These are phyloP conservation scores for Parasarocladium wereldwijsianum DNA, from an alignment of 2,329 filamentous ascomycete species.

Conservation along the genomic window DNA sequence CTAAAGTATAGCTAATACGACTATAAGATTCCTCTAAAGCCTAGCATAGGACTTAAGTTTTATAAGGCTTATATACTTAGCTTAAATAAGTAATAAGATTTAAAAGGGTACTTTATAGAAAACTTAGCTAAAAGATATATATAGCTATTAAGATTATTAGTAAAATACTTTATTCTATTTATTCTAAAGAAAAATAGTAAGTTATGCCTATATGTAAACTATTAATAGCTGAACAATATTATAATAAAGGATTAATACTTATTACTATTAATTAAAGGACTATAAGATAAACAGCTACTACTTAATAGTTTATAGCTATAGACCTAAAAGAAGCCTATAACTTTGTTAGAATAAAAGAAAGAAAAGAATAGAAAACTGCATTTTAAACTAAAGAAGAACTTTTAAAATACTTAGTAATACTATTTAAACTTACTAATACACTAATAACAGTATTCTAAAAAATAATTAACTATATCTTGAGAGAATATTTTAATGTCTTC, in stretches of 20 bases:
- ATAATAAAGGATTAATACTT: conserved; percentile 12
- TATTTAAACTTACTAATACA: conserved; percentile 12
- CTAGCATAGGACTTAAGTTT: conserved; percentile 3
- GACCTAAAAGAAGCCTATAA: conserved; percentile 15
- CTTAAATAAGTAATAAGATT: conserved; percentile 3
- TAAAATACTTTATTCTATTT: conserved; percentile 9
- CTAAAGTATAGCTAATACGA: conserved; percentile 7
- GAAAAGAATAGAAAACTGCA: conserved; percentile 18
- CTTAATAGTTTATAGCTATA: conserved; percentile 7
- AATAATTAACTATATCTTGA: conserved; percentile 4
- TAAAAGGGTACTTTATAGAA: conserved; percentile 4
- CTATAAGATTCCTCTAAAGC: conserved; percentile 5
- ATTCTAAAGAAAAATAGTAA: conserved; percentile 10
- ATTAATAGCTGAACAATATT: conserved; percentile 12
- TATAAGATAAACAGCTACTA: conserved; percentile 8
- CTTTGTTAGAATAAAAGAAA: conserved; percentile 15
- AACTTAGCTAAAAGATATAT: conserved; percentile 9
- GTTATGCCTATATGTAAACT: conserved; percentile 13
- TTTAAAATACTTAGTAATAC: conserved; percentile 19
- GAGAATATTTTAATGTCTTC: conserved; percentile 3
- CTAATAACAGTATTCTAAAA: conserved; percentile 8
- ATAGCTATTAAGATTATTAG: conserved; percentile 5
- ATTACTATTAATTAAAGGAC: conserved; percentile 12
- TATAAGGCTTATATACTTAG: conserved; percentile 8
- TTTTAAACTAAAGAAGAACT: conserved; percentile 17